phyloP scores from a whole-genome alignment of 768 basidiomycete genomes.

The Boletus speciosus region DNA sequence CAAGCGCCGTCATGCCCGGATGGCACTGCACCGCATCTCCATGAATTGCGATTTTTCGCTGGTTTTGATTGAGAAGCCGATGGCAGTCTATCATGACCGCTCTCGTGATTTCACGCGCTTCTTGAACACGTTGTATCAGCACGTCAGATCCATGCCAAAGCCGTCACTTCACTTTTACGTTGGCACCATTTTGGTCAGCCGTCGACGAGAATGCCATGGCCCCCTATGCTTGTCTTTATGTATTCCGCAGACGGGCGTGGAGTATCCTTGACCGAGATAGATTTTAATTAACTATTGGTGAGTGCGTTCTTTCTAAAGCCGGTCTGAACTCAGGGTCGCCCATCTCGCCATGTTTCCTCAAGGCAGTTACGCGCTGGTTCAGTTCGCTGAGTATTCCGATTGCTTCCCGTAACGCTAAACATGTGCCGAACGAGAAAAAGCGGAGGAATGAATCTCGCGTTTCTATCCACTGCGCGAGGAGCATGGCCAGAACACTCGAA shows the following conservation, averaged over 20 bases:
- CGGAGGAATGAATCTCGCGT: slow-evolving; percentile 37
- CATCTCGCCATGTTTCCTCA: slow-evolving; percentile 30
- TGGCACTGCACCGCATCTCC: slow-evolving; percentile 11
- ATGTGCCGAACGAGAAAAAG: slow-evolving; percentile 30
- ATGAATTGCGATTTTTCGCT: slow-evolving; percentile 23
- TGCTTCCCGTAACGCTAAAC: slow-evolving; percentile 31
- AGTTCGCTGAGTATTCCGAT: slow-evolving; percentile 35
- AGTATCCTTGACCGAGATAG: slow-evolving; percentile 32
- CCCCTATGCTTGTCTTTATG: slow-evolving; percentile 35
- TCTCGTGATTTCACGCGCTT: slow-evolving; percentile 35
- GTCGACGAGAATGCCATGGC: slow-evolving; percentile 26
- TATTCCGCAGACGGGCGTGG: slow-evolving; percentile 36
- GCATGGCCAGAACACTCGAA: slow-evolving; percentile 36
- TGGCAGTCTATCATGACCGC: slow-evolving; percentile 32
- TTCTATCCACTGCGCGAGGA: slow-evolving; percentile 30
- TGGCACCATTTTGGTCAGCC: slow-evolving; percentile 20
- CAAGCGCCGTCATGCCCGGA: slow-evolving; percentile 17
- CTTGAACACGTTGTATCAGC: slow-evolving; percentile 35
- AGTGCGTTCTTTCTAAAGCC: slow-evolving; percentile 21
- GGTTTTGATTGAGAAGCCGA: slow-evolving; percentile 24
- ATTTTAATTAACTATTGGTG: slow-evolving; percentile 32
- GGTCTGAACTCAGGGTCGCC: slow-evolving; percentile 26
- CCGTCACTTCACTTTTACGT: slow-evolving; percentile 33
- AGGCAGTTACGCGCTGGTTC: slow-evolving; percentile 37
- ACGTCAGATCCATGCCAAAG: slow-evolving; percentile 32